Conservation (phyloP, 495 filamentous ascomycete species). For the Tuber microsphaerosporum region DNA sequence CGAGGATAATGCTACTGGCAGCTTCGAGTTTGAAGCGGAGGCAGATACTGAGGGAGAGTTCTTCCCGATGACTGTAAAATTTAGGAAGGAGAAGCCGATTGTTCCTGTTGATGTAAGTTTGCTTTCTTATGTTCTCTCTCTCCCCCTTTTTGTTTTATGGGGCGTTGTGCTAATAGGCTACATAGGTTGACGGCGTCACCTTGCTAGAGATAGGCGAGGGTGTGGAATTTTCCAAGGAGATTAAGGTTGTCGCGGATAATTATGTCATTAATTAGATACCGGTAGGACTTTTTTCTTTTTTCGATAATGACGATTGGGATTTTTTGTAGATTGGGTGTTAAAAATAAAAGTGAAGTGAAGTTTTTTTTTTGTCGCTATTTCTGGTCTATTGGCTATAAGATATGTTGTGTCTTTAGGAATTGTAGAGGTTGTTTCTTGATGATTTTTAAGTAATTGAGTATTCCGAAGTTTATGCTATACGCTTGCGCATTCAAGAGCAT, state of each 20-base stretch:
- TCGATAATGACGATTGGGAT: neutral
- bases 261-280: constrained; percentile 65
- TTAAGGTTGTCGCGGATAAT: constrained; percentile 74
- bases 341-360: neutral
- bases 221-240: constrained; percentile 79
- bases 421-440: neutral
- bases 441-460: neutral
- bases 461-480: neutral
- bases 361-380: neutral
- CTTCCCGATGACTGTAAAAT: constrained; percentile 91
- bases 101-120: constrained; percentile 78
- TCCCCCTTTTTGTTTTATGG: neutral
- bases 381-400: neutral
- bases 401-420: neutral
- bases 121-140: constrained; percentile 9
- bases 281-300: constrained; percentile 6
- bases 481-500: neutral
- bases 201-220: constrained; percentile 75
- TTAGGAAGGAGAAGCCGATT: constrained; percentile 77
- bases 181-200: constrained; percentile 61
- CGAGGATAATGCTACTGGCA: constrained; percentile 69
- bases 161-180: constrained; percentile 20
- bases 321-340: neutral
- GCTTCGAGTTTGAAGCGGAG: constrained; percentile 88
- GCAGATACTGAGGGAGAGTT: constrained; percentile 80